These are phyloP conservation scores for Aspergillus avenaceus DNA, from an alignment of 495 filamentous ascomycete genomes.

Conservation along the genomic window DNA sequence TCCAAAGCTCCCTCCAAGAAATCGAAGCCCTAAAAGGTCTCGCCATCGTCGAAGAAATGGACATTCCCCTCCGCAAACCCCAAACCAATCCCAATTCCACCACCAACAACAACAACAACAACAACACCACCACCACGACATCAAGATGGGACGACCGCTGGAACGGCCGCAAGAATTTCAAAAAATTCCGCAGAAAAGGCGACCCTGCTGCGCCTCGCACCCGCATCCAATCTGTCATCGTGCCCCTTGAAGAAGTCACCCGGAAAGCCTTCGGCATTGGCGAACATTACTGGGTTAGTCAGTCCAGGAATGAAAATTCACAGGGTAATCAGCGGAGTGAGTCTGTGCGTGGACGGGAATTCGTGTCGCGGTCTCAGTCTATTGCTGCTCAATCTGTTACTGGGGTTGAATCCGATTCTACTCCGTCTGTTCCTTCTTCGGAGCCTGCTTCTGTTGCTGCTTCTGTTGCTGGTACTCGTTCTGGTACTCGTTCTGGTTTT, in stretches of 20 bases:
- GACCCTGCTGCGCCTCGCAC: slow-evolving; percentile 37
- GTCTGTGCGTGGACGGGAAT: slow-evolving; percentile 19
- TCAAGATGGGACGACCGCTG: slow-evolving; percentile 82
- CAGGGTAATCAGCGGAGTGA: no score
- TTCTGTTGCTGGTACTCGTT: background rate
- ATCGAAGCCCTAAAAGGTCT: slow-evolving; percentile 69
- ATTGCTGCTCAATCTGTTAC: slow-evolving; percentile 1
- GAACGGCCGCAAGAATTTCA: slow-evolving; percentile 98
- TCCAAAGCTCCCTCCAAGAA: slow-evolving; percentile 49
- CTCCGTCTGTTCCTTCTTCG: no score
- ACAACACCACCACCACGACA: slow-evolving; percentile 32
- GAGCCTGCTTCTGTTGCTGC: background rate
- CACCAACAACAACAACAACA: slow-evolving; percentile 27
- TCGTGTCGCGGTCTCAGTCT: slow-evolving; percentile 4
- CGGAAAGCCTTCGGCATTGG: slow-evolving; percentile 79
- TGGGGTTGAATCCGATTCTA: slow-evolving; percentile 9
- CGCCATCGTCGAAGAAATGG: slow-evolving; percentile 78
- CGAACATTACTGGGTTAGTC: slow-evolving; percentile 70
- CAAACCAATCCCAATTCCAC: background rate
- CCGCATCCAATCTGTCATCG: slow-evolving; percentile 60
- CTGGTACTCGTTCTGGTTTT: no score
- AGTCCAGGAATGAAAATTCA: no score
- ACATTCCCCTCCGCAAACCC: slow-evolving; percentile 41
- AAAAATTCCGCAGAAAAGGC: slow-evolving; percentile 71
- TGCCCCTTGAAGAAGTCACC: slow-evolving; percentile 74